Evolutionary conservation across 1,139 yeast species (phyloP).

Genomic region (Saccharomyces hybrid): DNA sequence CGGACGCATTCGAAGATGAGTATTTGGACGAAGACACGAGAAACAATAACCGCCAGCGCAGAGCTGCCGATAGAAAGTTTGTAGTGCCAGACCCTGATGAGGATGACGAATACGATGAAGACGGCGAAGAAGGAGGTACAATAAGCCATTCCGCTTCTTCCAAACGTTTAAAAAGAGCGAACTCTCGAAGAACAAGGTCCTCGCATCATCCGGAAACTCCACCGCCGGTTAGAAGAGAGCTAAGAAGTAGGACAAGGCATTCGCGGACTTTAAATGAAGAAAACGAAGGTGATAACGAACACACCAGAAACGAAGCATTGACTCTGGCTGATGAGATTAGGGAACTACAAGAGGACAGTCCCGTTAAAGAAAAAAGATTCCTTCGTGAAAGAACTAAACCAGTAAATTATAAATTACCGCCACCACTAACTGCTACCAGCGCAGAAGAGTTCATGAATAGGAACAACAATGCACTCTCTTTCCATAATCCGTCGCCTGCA

Average conservation of each 20-base stretch:
- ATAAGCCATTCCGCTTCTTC: neutral
- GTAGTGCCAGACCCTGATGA: no score
- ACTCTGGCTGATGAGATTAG: constrained; percentile 35
- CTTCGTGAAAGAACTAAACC: constrained; percentile 65
- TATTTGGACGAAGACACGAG: no score
- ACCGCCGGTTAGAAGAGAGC: constrained; percentile 7
- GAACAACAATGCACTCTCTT: constrained; percentile 16
- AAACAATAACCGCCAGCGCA: no score
- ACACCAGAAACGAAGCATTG: constrained; percentile 24
- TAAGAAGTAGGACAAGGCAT: constrained; percentile 11
- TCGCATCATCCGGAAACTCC: constrained; percentile 13
- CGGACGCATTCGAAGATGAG: no score
- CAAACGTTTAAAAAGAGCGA: constrained; percentile 8
- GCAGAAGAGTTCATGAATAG: constrained; percentile 14
- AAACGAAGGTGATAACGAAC: constrained; percentile 14
- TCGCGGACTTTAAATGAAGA: constrained; percentile 4
- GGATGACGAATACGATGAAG: no score
- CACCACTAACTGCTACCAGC: constrained; percentile 50
- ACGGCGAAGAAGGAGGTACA: no score
- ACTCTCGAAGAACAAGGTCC: constrained; percentile 11
- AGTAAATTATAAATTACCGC: constrained; percentile 79
- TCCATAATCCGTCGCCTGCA: constrained; percentile 27
- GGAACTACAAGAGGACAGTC: constrained; percentile 36
- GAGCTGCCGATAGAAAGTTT: no score
- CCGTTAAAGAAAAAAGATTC: constrained; percentile 44